Conservation (phyloP, 768 basidiomycete species). For the Boletus tomentosulus region DNA sequence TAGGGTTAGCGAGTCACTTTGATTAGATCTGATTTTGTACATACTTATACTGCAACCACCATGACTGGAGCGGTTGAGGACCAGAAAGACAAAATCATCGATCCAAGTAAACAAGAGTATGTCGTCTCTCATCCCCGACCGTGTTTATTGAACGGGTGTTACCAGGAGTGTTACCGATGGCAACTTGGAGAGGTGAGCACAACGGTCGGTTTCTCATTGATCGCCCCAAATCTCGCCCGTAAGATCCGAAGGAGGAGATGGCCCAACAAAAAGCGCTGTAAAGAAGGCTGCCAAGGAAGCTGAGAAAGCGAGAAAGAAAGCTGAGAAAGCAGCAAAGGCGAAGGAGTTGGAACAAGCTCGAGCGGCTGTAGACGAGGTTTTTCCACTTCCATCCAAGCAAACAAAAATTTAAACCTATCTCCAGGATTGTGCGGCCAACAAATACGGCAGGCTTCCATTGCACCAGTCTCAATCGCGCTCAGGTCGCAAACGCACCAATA, state of each 20-base stretch:
- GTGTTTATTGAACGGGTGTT: neutral
- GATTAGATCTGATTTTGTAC: slow-evolving; percentile 15
- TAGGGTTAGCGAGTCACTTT: slow-evolving; percentile 6
- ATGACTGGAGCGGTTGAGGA: slow-evolving; percentile 13
- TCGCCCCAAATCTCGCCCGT: neutral
- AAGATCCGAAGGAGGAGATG: slow-evolving; percentile 34
- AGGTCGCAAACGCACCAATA: slow-evolving; percentile 54
- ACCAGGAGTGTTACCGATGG: slow-evolving; percentile 10
- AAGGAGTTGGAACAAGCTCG: slow-evolving; percentile 71
- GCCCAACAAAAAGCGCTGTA: slow-evolving; percentile 80
- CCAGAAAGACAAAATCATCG: neutral
- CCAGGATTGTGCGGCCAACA: slow-evolving; percentile 72
- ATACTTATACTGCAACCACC: neutral
- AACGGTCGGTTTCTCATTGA: neutral
- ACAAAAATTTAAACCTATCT: slow-evolving; percentile 3
- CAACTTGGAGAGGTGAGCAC: slow-evolving; percentile 10
- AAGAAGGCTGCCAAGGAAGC: slow-evolving; percentile 91
- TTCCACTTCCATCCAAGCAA: slow-evolving; percentile 32
- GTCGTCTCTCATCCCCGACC: neutral
- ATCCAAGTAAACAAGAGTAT: slow-evolving; percentile 6
- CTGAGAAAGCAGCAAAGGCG: slow-evolving; percentile 78
- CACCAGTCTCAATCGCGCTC: slow-evolving; percentile 87
- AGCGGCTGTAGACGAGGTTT: slow-evolving; percentile 55
- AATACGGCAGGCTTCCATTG: slow-evolving; percentile 84
- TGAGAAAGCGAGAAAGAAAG: slow-evolving; percentile 86